Evolutionary conservation across 2,329 filamentous ascomycete genomes (phyloP), one percentile per base, ranked within the genome.

Genomic region (Sarocladium kiliense): DNA sequence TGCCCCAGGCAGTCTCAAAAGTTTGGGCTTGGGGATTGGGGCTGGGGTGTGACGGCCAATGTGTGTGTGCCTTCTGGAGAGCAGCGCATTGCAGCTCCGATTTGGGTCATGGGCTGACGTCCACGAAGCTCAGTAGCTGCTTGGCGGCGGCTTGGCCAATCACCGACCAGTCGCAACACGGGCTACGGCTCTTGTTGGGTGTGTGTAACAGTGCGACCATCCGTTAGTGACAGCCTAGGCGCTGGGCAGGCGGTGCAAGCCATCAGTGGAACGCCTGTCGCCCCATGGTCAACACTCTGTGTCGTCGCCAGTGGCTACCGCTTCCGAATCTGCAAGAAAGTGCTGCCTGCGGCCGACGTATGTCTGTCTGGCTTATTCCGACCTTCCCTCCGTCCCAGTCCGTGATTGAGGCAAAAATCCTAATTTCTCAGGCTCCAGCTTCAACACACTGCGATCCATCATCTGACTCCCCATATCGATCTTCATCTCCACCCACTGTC

Each of bases 21-120:
- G 41, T 44, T 44, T 16, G 18, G 7, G 21, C 41, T 44, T 3
- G 36, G 12, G 5, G 5, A 10, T 39, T 16, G 36, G 36, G 9
- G 7, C 7, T 23, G 18, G 39, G 39, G 21, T 10, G 44, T 11
- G 5, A 10, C 23, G 9, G 21, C 21, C 23, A 21, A 21, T 47
- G n/a, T 6, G 41, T 23, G 44, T 47, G 44, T 47, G 44, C 44
- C 44, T 47, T 47, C 44, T 27, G 25, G 25, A 27, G 11, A 7
- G 10, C 12, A 3, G 16, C 5, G 36, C 5, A 18, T 10, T 9
- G 12, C 21, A 27, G 44, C 25, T 27, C 44, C 21, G 25, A 47
- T 21, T 30, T 36, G 30, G 26, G 19, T 7, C n/a, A 51, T 34
- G 47, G 47, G 47, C 47, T 51, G 47, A 51, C 47, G 47, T 51